Base-by-base conservation (phyloP, 139 green algal genomes). In the Edaphochlamys debaryana region DNA sequence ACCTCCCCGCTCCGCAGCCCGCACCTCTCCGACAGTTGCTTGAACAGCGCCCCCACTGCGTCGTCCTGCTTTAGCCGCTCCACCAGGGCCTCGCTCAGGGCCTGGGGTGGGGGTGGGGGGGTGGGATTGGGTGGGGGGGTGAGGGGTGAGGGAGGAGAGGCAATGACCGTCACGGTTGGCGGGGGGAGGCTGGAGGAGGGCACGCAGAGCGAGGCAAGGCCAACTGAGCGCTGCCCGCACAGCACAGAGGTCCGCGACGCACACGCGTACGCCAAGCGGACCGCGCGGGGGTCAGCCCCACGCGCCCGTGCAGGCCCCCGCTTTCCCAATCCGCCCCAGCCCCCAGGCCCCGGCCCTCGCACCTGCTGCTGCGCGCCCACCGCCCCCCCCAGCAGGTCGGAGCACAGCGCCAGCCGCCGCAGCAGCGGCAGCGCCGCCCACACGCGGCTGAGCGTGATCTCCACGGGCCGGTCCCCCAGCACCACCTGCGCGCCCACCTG, bases 381-480 rank as follows among this genome's bases (percentile, higher is more conserved):
- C 15, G 75, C 68, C 13, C 72, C 86, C 0, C 40, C 27, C 38
- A 84, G 38, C 74, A 94, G 66, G n/a, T 92, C 86, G 1, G 50
- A n/a, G 15, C 87, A 86, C 79, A 97, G 91, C 60, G 68, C 50
- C 15, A 58, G 0, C 38, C 88, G 76, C 41, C 79, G 75, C 7
- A 22, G 15, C 80, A 80, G 88, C 62, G 38, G 67, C 84, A 96
- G 77, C n/a, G 90, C 90, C 0, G 83, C 85, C 94, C 94, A 97
- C 0, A 92, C 93, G 0, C 94, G 87, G 76, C 56, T 29, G 42
- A 97, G 87, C 13, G 90, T 97, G 52, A 98, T 94, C 84, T 98
- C 95, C 36, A 98, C 95, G 0, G 94, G 95, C 52, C 95, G 69
- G 85, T 98, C 95, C 0, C 95, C 95, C 48, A 98, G 87, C 71